Evolutionary conservation across 495 filamentous ascomycete species (phyloP).

Genomic region (Chlorociboria aeruginascens): DNA sequence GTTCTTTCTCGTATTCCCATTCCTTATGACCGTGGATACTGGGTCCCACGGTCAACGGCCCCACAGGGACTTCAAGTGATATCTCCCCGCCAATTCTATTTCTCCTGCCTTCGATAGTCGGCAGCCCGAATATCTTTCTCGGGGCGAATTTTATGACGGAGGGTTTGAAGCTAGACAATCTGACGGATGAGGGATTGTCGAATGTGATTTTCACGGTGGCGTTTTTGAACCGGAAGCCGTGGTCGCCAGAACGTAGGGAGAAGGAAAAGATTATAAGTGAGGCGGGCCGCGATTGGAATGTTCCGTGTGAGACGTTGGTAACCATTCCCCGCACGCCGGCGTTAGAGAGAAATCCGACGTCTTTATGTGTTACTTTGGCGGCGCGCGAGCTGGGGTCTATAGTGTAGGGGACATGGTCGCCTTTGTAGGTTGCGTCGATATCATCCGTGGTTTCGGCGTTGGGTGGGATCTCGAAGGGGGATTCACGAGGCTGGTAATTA

Average conservation of each 20-base stretch:
- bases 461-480: too few species aligned
- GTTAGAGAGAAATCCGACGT: background rate
- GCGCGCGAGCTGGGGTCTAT: background rate
- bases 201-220: background rate
- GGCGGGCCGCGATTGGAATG: background rate
- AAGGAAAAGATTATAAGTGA: background rate
- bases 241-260: background rate
- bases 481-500: too few species aligned
- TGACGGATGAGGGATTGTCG: background rate
- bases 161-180: background rate
- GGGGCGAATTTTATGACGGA: background rate
- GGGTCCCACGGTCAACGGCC: background rate
- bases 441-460: background rate
- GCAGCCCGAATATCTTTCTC: background rate
- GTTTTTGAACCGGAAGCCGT: background rate
- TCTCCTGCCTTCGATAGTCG: background rate
- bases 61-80: background rate
- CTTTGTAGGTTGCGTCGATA: background rate
- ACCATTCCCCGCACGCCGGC: slow-evolving; percentile 1
- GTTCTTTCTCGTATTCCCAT: background rate
- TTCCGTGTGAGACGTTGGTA: background rate
- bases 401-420: background rate
- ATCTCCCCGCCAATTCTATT: background rate
- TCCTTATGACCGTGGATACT: background rate
- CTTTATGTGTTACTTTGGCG: background rate